Evolutionary conservation across 2,329 filamentous ascomycete species (phyloP), one percentile per base, ranked within the genome.

Genomic region (Aspergillus ochraceus): DNA sequence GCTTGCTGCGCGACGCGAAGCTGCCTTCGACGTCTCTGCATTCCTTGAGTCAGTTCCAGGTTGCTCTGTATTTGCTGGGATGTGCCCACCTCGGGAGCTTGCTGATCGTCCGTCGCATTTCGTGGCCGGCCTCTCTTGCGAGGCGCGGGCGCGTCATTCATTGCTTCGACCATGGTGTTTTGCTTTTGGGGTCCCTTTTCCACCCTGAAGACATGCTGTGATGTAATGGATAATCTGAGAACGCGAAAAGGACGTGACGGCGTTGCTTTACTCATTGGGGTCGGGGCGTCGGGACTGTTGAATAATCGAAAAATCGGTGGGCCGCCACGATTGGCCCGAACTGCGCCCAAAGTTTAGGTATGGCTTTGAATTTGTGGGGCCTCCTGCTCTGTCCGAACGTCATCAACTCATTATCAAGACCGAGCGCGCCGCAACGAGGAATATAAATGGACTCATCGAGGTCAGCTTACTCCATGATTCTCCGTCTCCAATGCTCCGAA

Each of bases 71-170:
- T 11, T 53, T 54, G 55, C 20, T 53, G 22, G 22, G 30, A 53
- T 54, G 9, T 12, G 3, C 65, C 58, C 58, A 70, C 68, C 60
- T 70, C 68, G 29, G 66, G 66, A 14, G 62, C 60, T 57, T 66
- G 59, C 47, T 68, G 58, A 22, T 69, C 61, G 49, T 67, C 60
- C 24, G 60, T 64, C 30, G 57, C 58, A 17, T 53, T 65, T 39
- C 67, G 66, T 46, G 68, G 67, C 14, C 68, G 67, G 19, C 68
- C 68, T 57, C 67, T 58, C 57, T 70, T 69, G 54, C 68, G 67
- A 50, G 63, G 63, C 42, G 46, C 60, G 50, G 52, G 53, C 29
- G 64, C 50, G 39, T 60, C 60, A 49, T 49, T 9, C 9, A 24
- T 54, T 12, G 45, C 58, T 56, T 65, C 59, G 17, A 55, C 58